phyloP scores from a whole-genome alignment of 345 rosid species.

The Eucalyptus virginea region DNA sequence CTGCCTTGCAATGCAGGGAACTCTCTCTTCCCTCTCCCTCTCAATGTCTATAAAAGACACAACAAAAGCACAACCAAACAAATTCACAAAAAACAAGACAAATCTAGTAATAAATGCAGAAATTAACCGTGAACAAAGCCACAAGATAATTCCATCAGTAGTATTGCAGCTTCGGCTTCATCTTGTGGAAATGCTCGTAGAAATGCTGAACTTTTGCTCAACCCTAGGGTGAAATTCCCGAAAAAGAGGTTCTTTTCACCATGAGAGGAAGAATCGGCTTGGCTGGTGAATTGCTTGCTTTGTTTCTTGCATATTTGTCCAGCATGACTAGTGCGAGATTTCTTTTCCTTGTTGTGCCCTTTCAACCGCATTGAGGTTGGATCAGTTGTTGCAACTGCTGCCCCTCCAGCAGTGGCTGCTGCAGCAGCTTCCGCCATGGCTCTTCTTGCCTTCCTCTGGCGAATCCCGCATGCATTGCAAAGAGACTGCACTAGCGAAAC shows the following conservation, averaged over 20 bases:
- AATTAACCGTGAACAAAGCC: slow-evolving; percentile 20
- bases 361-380: not conserved
- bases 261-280: not conserved
- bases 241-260: slow-evolving; percentile 14
- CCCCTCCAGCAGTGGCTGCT: not conserved
- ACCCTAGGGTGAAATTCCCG: slow-evolving; percentile 13
- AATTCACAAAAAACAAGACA: not conserved
- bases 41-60: not conserved
- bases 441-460: slow-evolving; percentile 81
- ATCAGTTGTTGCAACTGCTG: not conserved
- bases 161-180: slow-evolving; percentile 49
- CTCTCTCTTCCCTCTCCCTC: not conserved
- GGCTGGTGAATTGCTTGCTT: not conserved
- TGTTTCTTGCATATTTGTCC: slow-evolving; percentile 16
- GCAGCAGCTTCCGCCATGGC: slow-evolving; percentile 47
- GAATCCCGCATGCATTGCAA: slow-evolving; percentile 89
- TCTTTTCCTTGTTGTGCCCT: slow-evolving; percentile 41
- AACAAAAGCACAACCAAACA: not conserved
- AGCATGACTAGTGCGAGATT: slow-evolving; percentile 6
- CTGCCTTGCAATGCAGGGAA: not conserved
- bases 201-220: slow-evolving; percentile 21
- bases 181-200: slow-evolving; percentile 31
- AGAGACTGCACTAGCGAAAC: slow-evolving; percentile 45
- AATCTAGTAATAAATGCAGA: not conserved
- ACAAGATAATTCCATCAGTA: slow-evolving; percentile 46